A percentile compares a stretch with the other conserved stretches of the same genome.
phyloP scores from a whole-genome alignment of 2,329 filamentous ascomycete genomes.

The Aspergillus ruber region DNA sequence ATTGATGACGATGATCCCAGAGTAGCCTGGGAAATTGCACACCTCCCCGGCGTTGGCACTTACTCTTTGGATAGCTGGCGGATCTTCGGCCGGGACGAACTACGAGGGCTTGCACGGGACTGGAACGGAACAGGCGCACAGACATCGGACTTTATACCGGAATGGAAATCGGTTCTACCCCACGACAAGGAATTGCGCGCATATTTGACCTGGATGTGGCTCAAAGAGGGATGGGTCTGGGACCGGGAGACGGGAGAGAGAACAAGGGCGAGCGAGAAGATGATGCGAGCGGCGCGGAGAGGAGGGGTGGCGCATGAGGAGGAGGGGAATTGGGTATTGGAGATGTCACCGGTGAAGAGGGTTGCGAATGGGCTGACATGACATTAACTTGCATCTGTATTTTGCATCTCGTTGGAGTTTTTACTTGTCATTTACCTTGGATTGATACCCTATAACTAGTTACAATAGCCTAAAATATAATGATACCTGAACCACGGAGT shows the following conservation, averaged over 20 bases:
- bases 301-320: constrained; percentile 40
- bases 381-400: neutral
- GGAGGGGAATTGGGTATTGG: constrained; percentile 33
- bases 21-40: constrained; percentile 74
- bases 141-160: constrained; percentile 60
- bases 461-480: neutral
- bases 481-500: neutral
- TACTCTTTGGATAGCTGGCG: constrained; percentile 89
- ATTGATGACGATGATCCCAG: constrained; percentile 45
- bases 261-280: constrained; percentile 33
- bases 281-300: constrained; percentile 30
- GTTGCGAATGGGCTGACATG: constrained; percentile 18
- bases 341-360: constrained; percentile 28
- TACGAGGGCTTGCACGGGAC: constrained; percentile 59
- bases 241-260: constrained; percentile 60
- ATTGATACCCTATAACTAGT: constrained; percentile 10
- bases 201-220: constrained; percentile 86
- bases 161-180: constrained; percentile 84
- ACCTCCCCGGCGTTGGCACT: constrained; percentile 67
- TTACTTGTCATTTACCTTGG: neutral
- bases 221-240: constrained; percentile 79
- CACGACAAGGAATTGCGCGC: constrained; percentile 83
- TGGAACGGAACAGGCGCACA: constrained; percentile 56
- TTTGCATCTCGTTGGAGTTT: constrained; percentile 2
- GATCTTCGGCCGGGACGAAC: constrained; percentile 79